Base-by-base conservation (phyloP, 345 rosid species). In the Turritis glabra region DNA sequence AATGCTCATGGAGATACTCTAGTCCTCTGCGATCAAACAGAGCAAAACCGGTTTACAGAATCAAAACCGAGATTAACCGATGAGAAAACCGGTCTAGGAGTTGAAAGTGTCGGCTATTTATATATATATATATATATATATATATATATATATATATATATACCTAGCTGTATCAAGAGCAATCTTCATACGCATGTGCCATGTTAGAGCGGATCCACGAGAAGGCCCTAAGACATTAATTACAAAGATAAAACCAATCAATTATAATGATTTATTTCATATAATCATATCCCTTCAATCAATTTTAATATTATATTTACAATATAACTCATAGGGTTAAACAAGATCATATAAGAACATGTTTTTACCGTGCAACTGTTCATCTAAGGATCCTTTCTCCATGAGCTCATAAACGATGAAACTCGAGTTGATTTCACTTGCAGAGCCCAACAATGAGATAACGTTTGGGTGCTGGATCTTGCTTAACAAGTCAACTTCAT, bases 101-200 rank as follows among this genome's bases (percentile, higher is more conserved):
- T 32, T 52, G 18, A 32, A 75, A 59, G 35, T 44, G 69, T 69
- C 58, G 72, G 62, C 27, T 53, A 51, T 68, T n/a, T 66, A 59
- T 61, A 22, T 79, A 21, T 80, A 94, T n/a, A n/a, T n/a, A n/a
- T n/a, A n/a, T n/a, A n/a, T n/a, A n/a, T n/a, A n/a, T n/a, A n/a
- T n/a, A n/a, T n/a, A n/a, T n/a, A n/a, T n/a, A n/a, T n/a, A n/a
- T n/a, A n/a, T n/a, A n/a, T n/a, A n/a, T n/a, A 22, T 79, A 21
- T 80, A 94, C 96, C 93, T 88, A 55, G 98, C 96, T 58, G 75
- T 84, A 73, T 91, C 98, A 37, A 91, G 89, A 72, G 98, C 98
- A 82, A 94, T 86, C 77, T 94, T 94, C 90, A 94, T 84, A 77
- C 98, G 77, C 91, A 77, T 86, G 71, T 85, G 80, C 97, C 98